Base-by-base conservation (phyloP, 2,329 filamentous ascomycete species). In the Davidsoniella virescens region DNA sequence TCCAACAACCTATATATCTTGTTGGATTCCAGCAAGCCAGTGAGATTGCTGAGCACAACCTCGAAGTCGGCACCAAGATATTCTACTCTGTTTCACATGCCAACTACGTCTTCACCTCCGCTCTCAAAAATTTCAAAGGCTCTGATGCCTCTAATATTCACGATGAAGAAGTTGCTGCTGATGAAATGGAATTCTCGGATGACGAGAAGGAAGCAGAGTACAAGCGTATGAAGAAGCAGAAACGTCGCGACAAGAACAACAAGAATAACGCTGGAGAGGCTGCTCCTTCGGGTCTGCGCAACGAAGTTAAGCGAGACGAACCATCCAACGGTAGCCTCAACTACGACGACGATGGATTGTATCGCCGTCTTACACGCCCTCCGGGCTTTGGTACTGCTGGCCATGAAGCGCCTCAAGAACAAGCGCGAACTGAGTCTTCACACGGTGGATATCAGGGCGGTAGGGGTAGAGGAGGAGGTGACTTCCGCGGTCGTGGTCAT, bases 111-210 rank as follows among this genome's bases (percentile, higher is more conserved):
- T 92, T 94, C 60, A 95, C 90, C 0, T 76, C 92, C 62, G 78
- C 82, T 5, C 69, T 96, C 52, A 84, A 82, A 63, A 74, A 72
- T 48, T 62, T 83, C 59, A 96, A 94, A 66, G 87, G 87, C 53
- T 92, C 87, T 8, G 92, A 98, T 64, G 90, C 92, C 7, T 94
- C 87, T 47, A 96, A 96, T 61, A 73, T 94, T 50, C 84, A 94
- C 63, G 92, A 96, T 57, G 92, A 98, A 63, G 90, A 96, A 66
- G 75, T 87, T 6, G 79, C 68, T 14, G 82, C 84, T 29, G 85
- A 94, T 37, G 90, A 96, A 62, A 76, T 87, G 57, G 92, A 96
- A 61, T 96, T 96, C 63, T 95, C 90, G 0, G 92, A 98, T 57
- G 92, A 98, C 59, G 92, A 98, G 65, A 84, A 85, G 57, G 92